Percentiles rank a stretch among this genome's conserved stretches.
Evolutionary conservation across 208 protist species (phyloP).

Genomic region (Endotrypanum monterogeii): DNA sequence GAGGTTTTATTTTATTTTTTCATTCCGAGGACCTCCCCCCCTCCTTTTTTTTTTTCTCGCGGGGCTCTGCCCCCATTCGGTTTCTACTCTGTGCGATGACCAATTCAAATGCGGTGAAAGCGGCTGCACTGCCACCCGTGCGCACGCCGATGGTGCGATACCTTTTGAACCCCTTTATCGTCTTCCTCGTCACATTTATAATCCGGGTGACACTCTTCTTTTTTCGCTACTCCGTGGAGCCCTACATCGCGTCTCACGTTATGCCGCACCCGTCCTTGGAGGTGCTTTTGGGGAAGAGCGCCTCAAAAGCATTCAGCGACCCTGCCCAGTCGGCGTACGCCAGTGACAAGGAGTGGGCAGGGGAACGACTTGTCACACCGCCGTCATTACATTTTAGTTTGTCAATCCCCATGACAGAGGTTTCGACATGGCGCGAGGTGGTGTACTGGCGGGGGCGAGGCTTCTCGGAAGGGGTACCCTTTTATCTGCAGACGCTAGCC

Average conservation of each 20-base stretch:
- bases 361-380: constrained; percentile 23
- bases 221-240: constrained; percentile 19
- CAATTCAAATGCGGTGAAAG: background rate
- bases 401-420: constrained; percentile 33
- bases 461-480: constrained; percentile 27
- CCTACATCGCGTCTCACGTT: constrained; percentile 17
- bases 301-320: background rate
- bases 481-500: constrained; percentile 43
- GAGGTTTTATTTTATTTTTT: background rate
- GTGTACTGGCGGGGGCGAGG: constrained; percentile 59
- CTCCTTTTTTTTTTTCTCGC: background rate
- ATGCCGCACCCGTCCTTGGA: constrained; percentile 23
- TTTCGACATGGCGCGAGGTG: constrained; percentile 66
- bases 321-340: constrained; percentile 16
- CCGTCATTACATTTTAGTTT: constrained; percentile 36
- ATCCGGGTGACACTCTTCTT: constrained; percentile 14
- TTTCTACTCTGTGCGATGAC: background rate
- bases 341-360: background rate
- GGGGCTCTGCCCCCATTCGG: background rate
- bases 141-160: constrained; percentile 12
- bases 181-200: constrained; percentile 23
- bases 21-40: background rate
- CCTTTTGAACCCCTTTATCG: constrained; percentile 17
- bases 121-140: background rate
- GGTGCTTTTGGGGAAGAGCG: constrained; percentile 9